phyloP scores from a whole-genome alignment of 2,329 filamentous ascomycete genomes.

The Dactylellina parvicollis region DNA sequence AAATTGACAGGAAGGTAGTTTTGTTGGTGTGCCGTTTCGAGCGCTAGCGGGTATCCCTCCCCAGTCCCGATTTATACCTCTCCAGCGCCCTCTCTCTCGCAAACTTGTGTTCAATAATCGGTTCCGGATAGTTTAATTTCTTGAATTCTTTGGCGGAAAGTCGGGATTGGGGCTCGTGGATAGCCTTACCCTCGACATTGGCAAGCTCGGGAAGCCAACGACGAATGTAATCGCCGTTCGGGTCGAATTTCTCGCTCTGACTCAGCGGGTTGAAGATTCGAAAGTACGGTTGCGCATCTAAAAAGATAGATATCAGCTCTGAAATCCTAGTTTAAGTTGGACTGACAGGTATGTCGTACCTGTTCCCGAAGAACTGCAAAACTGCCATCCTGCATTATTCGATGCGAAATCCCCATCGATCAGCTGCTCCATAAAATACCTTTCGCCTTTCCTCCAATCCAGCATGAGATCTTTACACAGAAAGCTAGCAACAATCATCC shows the following conservation, averaged over 20 bases:
- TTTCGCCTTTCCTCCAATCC: slow-evolving; percentile 84
- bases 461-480: slow-evolving; percentile 81
- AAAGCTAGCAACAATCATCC: slow-evolving; percentile 86
- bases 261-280: slow-evolving; percentile 86
- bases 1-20: no score
- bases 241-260: slow-evolving; percentile 88
- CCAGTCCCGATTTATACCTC: slow-evolving; percentile 75
- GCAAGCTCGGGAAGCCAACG: slow-evolving; percentile 82
- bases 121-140: slow-evolving; percentile 70
- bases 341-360: slow-evolving; percentile 56
- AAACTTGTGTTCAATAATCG: slow-evolving; percentile 78
- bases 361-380: slow-evolving; percentile 50
- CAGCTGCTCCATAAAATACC: slow-evolving; percentile 82
- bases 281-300: slow-evolving; percentile 87
- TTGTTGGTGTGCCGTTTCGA: no score
- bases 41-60: slow-evolving; percentile 61
- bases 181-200: slow-evolving; percentile 68
- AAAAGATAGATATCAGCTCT: background rate
- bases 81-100: slow-evolving; percentile 73
- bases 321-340: background rate
- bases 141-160: slow-evolving; percentile 64
- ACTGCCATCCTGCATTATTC: slow-evolving; percentile 77
- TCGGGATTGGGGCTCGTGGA: slow-evolving; percentile 82
- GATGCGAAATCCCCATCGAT: slow-evolving; percentile 82
- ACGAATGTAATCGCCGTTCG: slow-evolving; percentile 79